A percentile compares a stretch with the other conserved stretches of the same genome.
Conservation (phyloP, 169 alveolate genomes). For the Eimeria falciformis region DNA sequence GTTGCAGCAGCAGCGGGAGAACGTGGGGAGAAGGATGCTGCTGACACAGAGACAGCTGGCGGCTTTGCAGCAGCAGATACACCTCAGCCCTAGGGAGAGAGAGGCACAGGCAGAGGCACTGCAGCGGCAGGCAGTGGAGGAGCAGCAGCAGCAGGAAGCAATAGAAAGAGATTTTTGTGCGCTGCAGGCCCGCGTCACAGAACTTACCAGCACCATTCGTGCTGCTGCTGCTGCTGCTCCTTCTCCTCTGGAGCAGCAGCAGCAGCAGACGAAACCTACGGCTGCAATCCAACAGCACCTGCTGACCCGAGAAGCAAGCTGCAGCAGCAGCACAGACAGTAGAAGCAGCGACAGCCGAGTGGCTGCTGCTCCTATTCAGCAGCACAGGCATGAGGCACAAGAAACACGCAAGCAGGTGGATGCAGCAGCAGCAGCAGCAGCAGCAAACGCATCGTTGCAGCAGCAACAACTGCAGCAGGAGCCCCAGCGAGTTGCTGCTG, state of each 20-base stretch:
- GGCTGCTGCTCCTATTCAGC: conserved; percentile 4
- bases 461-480: conserved; percentile 15
- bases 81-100: not conserved
- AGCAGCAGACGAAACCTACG: not conserved
- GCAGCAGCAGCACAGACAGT: conserved; percentile 34
- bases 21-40: conserved; percentile 46
- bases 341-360: not conserved
- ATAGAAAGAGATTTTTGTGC: conserved; percentile 6
- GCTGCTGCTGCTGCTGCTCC: conserved; percentile 57
- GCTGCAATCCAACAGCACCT: conserved; percentile 28
- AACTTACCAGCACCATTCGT: not conserved
- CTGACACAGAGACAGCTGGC: conserved; percentile 57
- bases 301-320: conserved; percentile 17
- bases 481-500: conserved; percentile 11
- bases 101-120: conserved; percentile 31
- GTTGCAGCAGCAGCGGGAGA: conserved; percentile 70
- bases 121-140: conserved; percentile 43
- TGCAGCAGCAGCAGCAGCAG: conserved; percentile 48
- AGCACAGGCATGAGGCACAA: not conserved
- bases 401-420: conserved; percentile 1
- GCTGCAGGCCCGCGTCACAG: conserved; percentile 16
- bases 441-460: conserved; percentile 8
- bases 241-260: not conserved
- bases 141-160: conserved; percentile 59
- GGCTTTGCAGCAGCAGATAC: conserved; percentile 64